phyloP scores from a whole-genome alignment of 1,284 basidiomycete species.

The Cutaneotrichosporon dermatis region DNA sequence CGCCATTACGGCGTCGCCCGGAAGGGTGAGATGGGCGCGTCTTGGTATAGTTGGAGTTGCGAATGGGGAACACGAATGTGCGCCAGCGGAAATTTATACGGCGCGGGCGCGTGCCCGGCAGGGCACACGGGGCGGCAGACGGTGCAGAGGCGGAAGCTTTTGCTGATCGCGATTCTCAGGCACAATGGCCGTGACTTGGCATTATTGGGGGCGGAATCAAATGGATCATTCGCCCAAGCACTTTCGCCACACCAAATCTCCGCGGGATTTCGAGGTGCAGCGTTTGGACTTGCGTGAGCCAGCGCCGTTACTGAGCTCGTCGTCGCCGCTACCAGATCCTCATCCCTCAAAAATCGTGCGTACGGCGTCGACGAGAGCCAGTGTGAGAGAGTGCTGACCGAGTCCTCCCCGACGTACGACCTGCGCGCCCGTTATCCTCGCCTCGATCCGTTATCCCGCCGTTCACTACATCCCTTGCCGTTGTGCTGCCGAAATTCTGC shows the following conservation, averaged over 20 bases:
- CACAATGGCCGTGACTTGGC: too few relatives aligned
- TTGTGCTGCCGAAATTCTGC: not conserved
- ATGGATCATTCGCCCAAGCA: too few relatives aligned
- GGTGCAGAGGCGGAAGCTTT: too few relatives aligned
- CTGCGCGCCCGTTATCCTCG: too few relatives aligned
- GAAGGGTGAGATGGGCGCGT: conserved; percentile 8
- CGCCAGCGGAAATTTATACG: not conserved
- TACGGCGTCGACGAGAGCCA: not conserved
- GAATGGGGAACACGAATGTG: not conserved
- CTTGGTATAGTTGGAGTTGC: conserved; percentile 18
- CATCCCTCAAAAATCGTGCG: conserved; percentile 17
- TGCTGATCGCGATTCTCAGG: too few relatives aligned
- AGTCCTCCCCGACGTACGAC: not conserved
- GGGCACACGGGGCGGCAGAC: too few relatives aligned
- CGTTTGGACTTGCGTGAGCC: too few relatives aligned
- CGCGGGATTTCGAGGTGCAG: not conserved
- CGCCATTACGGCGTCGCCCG: conserved; percentile 15
- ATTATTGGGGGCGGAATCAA: too few relatives aligned
- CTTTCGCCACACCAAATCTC: conserved; percentile 7
- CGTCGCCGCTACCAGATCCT: conserved; percentile 1
- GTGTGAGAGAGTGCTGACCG: conserved; percentile 7
- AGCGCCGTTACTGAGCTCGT: not conserved
- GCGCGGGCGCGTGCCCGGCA: too few relatives aligned
- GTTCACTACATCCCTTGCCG: not conserved
- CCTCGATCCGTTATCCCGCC: not conserved